Percentiles rank a stretch among this genome's conserved stretches.
These are phyloP conservation scores for Aspergillus aculeatus DNA, from an alignment of 2,329 filamentous ascomycete genomes.

Conservation along the genomic window DNA sequence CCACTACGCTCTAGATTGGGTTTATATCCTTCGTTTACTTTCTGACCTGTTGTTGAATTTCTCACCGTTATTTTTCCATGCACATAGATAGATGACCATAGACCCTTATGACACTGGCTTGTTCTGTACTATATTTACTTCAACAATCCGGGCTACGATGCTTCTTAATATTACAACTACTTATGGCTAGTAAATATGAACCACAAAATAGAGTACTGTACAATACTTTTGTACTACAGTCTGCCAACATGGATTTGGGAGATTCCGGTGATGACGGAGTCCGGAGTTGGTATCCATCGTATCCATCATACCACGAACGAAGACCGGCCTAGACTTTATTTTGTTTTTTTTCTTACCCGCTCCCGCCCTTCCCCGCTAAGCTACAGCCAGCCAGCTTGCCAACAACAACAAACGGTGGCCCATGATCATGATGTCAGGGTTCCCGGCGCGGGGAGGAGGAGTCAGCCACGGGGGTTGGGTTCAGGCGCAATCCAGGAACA, in stretches of 20 bases:
- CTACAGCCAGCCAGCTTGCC: neutral
- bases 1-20: too few relatives aligned
- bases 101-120: constrained; percentile 7
- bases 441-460: constrained; percentile 16
- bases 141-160: too few relatives aligned
- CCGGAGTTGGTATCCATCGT: neutral
- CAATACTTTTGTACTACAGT: too few relatives aligned
- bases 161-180: too few relatives aligned
- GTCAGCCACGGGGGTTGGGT: constrained; percentile 1
- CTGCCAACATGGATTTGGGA: too few relatives aligned
- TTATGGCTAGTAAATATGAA: too few relatives aligned
- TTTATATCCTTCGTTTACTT: constrained; percentile 9
- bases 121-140: too few relatives aligned
- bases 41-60: constrained; percentile 7
- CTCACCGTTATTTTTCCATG: constrained; percentile 8
- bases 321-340: too few relatives aligned
- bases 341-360: neutral
- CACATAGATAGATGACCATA: constrained; percentile 17
- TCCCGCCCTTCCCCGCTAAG: neutral
- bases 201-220: too few relatives aligned
- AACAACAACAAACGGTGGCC: neutral
- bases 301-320: neutral
- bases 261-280: neutral
- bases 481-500: constrained; percentile 17
- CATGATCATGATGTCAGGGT: constrained; percentile 22